A percentile compares a stretch with the other conserved stretches of the same genome.
These are phyloP conservation scores for Komagataella mondaviorum DNA, from an alignment of 805 yeast genomes.

Conservation along the genomic window DNA sequence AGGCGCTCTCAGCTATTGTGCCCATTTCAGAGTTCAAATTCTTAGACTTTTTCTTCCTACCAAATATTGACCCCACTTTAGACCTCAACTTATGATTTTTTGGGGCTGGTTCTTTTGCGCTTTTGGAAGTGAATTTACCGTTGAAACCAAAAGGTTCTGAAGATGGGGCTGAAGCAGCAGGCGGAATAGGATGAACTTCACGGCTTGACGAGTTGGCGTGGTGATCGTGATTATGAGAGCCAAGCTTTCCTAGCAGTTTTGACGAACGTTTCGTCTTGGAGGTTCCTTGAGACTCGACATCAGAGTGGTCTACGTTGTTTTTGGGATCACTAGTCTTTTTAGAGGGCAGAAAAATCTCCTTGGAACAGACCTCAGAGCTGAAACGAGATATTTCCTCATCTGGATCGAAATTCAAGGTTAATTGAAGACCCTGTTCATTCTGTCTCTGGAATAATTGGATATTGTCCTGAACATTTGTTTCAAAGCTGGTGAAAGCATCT, in stretches of 20 bases:
- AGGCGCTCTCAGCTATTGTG: conserved; percentile 18
- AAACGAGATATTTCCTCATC: conserved; percentile 38
- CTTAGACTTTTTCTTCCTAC: conserved; percentile 39
- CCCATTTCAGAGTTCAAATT: conserved; percentile 7
- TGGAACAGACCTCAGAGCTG: neutral
- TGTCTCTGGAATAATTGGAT: conserved; percentile 27
- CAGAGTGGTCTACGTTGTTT: conserved; percentile 1
- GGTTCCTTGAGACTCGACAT: conserved; percentile 2
- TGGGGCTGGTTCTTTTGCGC: conserved; percentile 14
- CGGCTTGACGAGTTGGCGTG: neutral
- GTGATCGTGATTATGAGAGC: conserved; percentile 4
- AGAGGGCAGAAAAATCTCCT: neutral
- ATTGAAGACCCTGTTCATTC: conserved; percentile 55
- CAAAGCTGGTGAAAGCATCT: conserved; percentile 50
- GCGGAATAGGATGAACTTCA: neutral
- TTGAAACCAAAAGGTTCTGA: conserved; percentile 1
- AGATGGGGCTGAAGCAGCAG: conserved; percentile 4
- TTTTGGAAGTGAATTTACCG: neutral
- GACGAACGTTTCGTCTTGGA: neutral
- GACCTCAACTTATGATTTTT: conserved; percentile 37
- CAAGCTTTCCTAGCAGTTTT: conserved; percentile 3
- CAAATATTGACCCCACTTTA: conserved; percentile 64
- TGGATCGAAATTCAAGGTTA: conserved; percentile 51
- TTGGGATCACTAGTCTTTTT: neutral
- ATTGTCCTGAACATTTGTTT: conserved; percentile 45